Conservation (phyloP, 2,329 filamentous ascomycete species). For the Phialophora tarda region DNA sequence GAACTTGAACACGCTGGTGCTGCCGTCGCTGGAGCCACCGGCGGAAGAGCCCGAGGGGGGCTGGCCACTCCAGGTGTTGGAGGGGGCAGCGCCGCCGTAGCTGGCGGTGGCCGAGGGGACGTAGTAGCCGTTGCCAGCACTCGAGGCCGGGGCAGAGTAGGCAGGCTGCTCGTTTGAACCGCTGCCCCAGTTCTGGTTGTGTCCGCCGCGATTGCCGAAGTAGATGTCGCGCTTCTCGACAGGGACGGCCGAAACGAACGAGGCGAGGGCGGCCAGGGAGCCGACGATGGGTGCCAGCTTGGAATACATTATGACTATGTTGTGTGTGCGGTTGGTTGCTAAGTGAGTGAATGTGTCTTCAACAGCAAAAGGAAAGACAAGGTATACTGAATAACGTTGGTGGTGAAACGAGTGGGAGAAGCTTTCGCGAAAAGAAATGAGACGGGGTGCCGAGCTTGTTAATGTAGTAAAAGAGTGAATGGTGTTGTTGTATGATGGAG, state of each 20-base stretch:
- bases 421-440: conserved; percentile 11
- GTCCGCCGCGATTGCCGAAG: conserved; percentile 20
- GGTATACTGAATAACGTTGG: background rate
- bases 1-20: conserved; percentile 35
- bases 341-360: conserved; percentile 27
- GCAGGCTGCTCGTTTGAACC: conserved; percentile 1
- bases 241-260: conserved; percentile 31
- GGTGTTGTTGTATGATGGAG: conserved; percentile 20
- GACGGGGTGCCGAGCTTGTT: conserved; percentile 10
- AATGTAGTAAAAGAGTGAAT: conserved; percentile 21
- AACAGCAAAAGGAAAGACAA: conserved; percentile 17
- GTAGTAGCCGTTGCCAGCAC: conserved; percentile 23
- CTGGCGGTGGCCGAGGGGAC: conserved; percentile 7
- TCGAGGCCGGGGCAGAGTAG: conserved; percentile 5
- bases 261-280: conserved; percentile 31
- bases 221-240: conserved; percentile 28
- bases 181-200: conserved; percentile 11
- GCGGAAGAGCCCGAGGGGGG: conserved; percentile 5
- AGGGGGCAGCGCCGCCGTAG: background rate
- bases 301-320: conserved; percentile 30
- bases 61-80: conserved; percentile 1
- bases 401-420: conserved; percentile 14
- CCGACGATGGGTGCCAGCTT: conserved; percentile 26
- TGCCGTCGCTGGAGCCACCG: conserved; percentile 11
- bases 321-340: conserved; percentile 6